A percentile compares a stretch with the other conserved stretches of the same genome.
Evolutionary conservation across 768 basidiomycete genomes (phyloP).

Genomic region (Porpolomopsis calyptriformis): DNA sequence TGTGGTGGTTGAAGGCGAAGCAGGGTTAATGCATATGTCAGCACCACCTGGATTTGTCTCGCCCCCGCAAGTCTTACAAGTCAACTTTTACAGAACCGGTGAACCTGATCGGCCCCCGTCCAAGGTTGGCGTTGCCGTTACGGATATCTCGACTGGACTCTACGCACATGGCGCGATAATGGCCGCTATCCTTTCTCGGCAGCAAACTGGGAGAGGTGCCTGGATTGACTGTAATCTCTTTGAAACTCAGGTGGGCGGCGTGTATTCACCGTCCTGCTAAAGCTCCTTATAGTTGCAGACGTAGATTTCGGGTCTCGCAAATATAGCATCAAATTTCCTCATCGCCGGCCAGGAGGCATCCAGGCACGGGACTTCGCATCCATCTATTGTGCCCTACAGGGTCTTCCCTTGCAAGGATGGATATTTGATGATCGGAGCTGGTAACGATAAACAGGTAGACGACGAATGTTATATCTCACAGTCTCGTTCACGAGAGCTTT

Average conservation of each 20-base stretch:
- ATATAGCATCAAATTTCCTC: constrained; percentile 89
- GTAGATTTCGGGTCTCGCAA: constrained; percentile 82
- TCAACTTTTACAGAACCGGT: constrained; percentile 51
- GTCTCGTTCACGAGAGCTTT: not conserved
- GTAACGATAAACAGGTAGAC: constrained; percentile 73
- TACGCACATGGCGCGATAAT: constrained; percentile 91
- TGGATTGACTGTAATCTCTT: constrained; percentile 93
- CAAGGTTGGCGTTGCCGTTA: constrained; percentile 94
- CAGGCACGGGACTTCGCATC: constrained; percentile 87
- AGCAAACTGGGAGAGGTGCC: constrained; percentile 76
- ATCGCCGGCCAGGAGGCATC: constrained; percentile 74
- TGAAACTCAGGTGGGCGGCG: constrained; percentile 63
- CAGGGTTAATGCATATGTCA: constrained; percentile 90
- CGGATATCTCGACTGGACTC: constrained; percentile 79
- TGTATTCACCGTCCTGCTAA: not conserved
- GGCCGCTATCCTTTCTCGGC: constrained; percentile 75
- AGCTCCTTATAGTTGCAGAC: not conserved
- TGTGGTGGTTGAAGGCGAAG: constrained; percentile 79
- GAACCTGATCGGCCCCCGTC: constrained; percentile 77
- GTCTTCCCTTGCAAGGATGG: constrained; percentile 82
- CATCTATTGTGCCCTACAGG: constrained; percentile 90
- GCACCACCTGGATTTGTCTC: constrained; percentile 19
- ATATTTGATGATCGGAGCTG: constrained; percentile 89
- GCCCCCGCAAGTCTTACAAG: constrained; percentile 10
- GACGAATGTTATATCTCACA: not conserved